These are phyloP conservation scores for Cyberlindnera subsufficiens DNA, from an alignment of 805 yeast genomes.

Conservation along the genomic window DNA sequence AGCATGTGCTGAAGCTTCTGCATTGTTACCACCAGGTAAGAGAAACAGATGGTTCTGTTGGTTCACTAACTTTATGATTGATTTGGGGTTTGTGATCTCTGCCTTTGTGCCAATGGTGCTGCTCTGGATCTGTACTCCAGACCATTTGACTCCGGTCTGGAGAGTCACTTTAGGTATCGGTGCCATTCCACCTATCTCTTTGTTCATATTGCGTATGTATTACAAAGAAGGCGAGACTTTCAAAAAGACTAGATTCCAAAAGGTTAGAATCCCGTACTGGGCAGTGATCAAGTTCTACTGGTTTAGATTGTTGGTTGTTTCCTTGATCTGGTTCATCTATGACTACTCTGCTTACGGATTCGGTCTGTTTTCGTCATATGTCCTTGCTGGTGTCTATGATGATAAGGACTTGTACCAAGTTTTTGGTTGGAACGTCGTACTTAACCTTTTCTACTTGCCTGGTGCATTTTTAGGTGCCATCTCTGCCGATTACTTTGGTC, in stretches of 20 bases:
- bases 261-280: conserved; percentile 58
- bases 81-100: conserved; percentile 75
- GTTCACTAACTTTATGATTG: conserved; percentile 89
- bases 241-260: conserved; percentile 63
- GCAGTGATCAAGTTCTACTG: conserved; percentile 75
- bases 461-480: conserved; percentile 87
- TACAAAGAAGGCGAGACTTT: conserved; percentile 72
- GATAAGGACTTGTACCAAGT: conserved; percentile 61
- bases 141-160: conserved; percentile 82
- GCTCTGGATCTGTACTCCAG: conserved; percentile 71
- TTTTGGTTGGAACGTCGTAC: conserved; percentile 90
- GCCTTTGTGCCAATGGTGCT: conserved; percentile 83
- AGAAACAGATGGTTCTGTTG: conserved; percentile 86
- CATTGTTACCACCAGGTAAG: conserved; percentile 67
- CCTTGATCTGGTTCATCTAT: conserved; percentile 85
- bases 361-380: conserved; percentile 75
- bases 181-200: conserved; percentile 76
- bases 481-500: conserved; percentile 85
- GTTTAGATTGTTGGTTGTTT: conserved; percentile 65
- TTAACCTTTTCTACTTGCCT: conserved; percentile 84
- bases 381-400: conserved; percentile 51
- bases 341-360: conserved; percentile 86
- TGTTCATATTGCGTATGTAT: conserved; percentile 72
- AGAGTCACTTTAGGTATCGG: conserved; percentile 87
- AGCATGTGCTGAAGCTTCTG: conserved; percentile 88